These are phyloP conservation scores for Rhodotorula sp. DNA, from an alignment of 1,284 basidiomycete genomes.

Conservation along the genomic window DNA sequence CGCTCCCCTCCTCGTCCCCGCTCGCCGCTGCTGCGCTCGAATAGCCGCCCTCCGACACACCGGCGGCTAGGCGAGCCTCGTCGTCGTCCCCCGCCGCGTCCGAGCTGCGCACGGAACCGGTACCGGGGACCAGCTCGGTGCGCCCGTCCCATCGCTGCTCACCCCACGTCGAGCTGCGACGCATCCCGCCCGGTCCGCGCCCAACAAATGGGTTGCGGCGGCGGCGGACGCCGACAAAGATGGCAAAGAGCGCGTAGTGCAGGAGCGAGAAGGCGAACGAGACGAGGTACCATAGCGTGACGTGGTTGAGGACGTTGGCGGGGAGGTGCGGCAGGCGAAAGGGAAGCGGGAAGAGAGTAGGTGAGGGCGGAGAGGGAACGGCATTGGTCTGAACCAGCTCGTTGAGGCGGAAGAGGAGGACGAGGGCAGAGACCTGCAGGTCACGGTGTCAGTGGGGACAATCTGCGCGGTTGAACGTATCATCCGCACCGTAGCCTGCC, in stretches of 20 bases:
- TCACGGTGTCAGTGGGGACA: not conserved
- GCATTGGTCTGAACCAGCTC: constrained; percentile 20
- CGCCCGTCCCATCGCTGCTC: constrained; percentile 18
- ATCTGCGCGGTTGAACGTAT: not conserved
- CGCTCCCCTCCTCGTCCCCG: not conserved
- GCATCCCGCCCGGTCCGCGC: not conserved
- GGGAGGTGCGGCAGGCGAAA: no score
- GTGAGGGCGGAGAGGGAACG: not conserved
- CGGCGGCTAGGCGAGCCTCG: not conserved
- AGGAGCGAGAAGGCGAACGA: constrained; percentile 19
- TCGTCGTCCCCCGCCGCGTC: not conserved
- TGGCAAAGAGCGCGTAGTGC: constrained; percentile 20
- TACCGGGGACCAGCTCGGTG: not conserved
- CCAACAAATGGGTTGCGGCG: constrained; percentile 10
- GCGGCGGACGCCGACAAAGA: constrained; percentile 2
- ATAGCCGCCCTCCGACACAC: not conserved
- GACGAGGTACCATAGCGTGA: constrained; percentile 22
- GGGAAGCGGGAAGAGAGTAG: not conserved
- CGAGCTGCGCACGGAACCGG: not conserved
- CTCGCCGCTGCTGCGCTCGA: not conserved
- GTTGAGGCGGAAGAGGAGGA: constrained; percentile 34
- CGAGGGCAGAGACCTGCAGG: constrained; percentile 22
- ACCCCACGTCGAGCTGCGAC: not conserved
- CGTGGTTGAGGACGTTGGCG: constrained; percentile 4
- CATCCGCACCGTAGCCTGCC: constrained; percentile 12